phyloP scores from a whole-genome alignment of 2,329 filamentous ascomycete species.

The Zymoseptoria crescenta region DNA sequence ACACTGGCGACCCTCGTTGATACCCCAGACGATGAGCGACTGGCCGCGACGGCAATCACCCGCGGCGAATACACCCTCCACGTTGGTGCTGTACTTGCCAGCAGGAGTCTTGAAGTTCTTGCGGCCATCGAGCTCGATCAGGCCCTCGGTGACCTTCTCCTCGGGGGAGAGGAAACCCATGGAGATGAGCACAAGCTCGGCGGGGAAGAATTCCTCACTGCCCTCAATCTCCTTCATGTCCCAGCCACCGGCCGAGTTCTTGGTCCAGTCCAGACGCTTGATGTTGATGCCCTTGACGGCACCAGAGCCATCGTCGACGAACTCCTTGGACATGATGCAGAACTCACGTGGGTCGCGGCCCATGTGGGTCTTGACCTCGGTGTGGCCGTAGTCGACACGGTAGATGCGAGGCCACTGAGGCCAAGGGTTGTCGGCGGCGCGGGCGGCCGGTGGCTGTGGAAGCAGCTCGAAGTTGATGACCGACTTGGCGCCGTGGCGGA shows the following conservation, averaged over 20 bases:
- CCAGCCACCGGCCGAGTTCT: conserved; percentile 81
- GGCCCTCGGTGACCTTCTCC: conserved; percentile 75
- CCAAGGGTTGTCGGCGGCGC: conserved; percentile 92
- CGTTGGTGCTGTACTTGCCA: conserved; percentile 80
- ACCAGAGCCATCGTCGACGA: conserved; percentile 79
- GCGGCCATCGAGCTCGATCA: conserved; percentile 81
- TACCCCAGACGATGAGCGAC: conserved; percentile 95
- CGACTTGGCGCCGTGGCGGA: conserved; percentile 90
- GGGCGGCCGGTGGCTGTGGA: conserved; percentile 83
- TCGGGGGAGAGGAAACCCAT: conserved; percentile 98
- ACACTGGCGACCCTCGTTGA: conserved; percentile 91
- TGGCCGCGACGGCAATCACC: conserved; percentile 93
- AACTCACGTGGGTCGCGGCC: conserved; percentile 94
- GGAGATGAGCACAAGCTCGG: conserved; percentile 84
- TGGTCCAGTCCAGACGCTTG: conserved; percentile 91
- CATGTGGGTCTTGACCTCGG: conserved; percentile 91
- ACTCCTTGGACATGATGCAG: conserved; percentile 97
- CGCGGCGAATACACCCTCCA: conserved; percentile 83
- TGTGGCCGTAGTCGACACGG: conserved; percentile 96
- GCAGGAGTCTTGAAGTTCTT: conserved; percentile 94
- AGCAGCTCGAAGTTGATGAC: conserved; percentile 95
- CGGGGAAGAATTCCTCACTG: conserved; percentile 91
- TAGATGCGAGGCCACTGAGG: conserved; percentile 97
- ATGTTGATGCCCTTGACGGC: conserved; percentile 95
- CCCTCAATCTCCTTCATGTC: conserved; percentile 97